A percentile compares a stretch with the other conserved stretches of the same genome.
These are phyloP conservation scores for Coemansia sp. DNA, from an alignment of 192 early-diverging fungal species.

Conservation along the genomic window DNA sequence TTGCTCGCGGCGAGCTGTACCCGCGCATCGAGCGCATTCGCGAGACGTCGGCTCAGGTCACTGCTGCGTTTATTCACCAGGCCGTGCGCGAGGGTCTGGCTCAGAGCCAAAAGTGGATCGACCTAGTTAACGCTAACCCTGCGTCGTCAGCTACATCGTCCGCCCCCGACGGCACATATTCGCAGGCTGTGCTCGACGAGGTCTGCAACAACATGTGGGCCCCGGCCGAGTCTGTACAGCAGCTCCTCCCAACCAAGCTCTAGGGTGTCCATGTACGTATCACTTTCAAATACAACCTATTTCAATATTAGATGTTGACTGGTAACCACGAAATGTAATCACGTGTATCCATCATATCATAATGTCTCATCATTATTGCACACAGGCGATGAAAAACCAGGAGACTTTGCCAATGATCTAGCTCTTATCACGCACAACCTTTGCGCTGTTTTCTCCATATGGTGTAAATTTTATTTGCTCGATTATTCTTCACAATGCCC, in stretches of 20 bases:
- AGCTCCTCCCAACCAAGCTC: constrained; percentile 45
- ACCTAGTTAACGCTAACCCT: constrained; percentile 17
- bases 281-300: no score
- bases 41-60: constrained; percentile 73
- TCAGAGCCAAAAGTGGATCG: constrained; percentile 28
- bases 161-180: constrained; percentile 5
- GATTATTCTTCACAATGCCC: background rate
- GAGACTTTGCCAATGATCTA: no score
- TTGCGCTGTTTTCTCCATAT: background rate
- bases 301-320: no score
- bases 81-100: constrained; percentile 59
- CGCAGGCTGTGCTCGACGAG: constrained; percentile 26
- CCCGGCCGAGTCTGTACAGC: constrained; percentile 44
- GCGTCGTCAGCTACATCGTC: no score
- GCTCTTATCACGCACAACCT: no score
- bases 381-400: no score
- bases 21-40: constrained; percentile 82
- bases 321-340: no score
- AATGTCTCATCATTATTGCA: no score
- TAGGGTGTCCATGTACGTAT: constrained; percentile 9
- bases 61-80: constrained; percentile 72
- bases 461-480: background rate
- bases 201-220: constrained; percentile 49
- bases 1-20: constrained; percentile 69
- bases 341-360: no score